Evolutionary conservation across 2,329 filamentous ascomycete species (phyloP).

Genomic region (Fusarium circinatum): DNA sequence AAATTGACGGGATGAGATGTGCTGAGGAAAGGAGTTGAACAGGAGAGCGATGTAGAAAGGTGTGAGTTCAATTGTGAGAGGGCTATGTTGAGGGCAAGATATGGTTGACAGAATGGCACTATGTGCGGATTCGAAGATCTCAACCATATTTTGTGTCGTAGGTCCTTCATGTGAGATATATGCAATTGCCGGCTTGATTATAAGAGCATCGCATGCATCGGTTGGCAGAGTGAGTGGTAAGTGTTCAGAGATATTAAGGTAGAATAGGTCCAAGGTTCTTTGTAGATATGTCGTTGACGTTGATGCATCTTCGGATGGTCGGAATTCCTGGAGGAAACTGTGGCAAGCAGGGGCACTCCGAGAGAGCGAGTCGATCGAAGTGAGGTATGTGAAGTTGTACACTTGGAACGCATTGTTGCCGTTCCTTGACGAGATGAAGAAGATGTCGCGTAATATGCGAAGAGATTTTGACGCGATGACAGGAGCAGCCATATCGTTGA

Average conservation of each 20-base stretch:
- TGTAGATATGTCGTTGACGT: conserved; percentile 59
- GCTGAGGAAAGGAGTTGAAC: conserved; percentile 80
- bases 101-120: conserved; percentile 83
- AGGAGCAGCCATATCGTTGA: conserved; percentile 62
- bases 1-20: conserved; percentile 86
- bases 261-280: conserved; percentile 83
- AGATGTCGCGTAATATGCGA: conserved; percentile 78
- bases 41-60: conserved; percentile 87
- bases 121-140: conserved; percentile 89
- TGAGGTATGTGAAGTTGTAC: conserved; percentile 84
- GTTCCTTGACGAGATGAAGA: conserved; percentile 82
- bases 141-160: conserved; percentile 58
- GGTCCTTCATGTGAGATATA: conserved; percentile 69
- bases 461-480: conserved; percentile 76
- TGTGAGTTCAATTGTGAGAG: conserved; percentile 75
- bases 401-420: conserved; percentile 81
- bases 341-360: conserved; percentile 74
- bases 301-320: conserved; percentile 52
- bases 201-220: conserved; percentile 74
- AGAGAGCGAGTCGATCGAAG: conserved; percentile 82
- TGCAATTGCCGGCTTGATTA: conserved; percentile 77
- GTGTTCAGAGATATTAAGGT: conserved; percentile 87
- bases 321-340: conserved; percentile 73
- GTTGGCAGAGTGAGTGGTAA: conserved; percentile 77
- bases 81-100: conserved; percentile 80